These are phyloP conservation scores for Leccinellum luteum DNA, from an alignment of 768 basidiomycete species.

Conservation along the genomic window DNA sequence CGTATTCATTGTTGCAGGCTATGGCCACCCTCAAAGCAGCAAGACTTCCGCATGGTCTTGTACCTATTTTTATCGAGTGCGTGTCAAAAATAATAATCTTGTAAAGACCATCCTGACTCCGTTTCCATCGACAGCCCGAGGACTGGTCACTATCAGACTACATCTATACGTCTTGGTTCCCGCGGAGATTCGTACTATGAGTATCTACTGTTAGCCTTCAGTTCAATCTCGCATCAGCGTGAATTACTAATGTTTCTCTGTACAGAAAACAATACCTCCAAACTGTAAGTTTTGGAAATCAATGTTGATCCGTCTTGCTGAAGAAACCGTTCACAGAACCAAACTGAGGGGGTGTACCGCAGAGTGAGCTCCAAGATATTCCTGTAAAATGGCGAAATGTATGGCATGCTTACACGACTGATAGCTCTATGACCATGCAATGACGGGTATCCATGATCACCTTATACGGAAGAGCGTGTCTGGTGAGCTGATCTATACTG, in stretches of 20 bases:
- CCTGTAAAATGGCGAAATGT: not conserved
- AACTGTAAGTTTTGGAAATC: constrained; percentile 22
- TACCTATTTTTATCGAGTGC: constrained; percentile 83
- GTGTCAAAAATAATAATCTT: constrained; percentile 17
- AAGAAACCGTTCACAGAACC: constrained; percentile 45
- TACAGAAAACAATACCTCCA: constrained; percentile 33
- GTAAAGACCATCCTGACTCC: constrained; percentile 9
- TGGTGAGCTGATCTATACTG: constrained; percentile 69
- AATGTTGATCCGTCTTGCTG: not conserved
- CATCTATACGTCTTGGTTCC: constrained; percentile 85
- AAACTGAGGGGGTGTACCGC: constrained; percentile 72
- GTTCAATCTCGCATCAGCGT: not conserved
- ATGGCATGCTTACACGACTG: constrained; percentile 1
- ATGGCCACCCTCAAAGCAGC: constrained; percentile 70
- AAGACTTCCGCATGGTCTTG: constrained; percentile 67
- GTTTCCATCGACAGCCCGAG: constrained; percentile 37
- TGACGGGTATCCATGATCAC: constrained; percentile 74
- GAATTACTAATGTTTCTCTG: constrained; percentile 1
- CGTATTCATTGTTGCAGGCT: constrained; percentile 35
- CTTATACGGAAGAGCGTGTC: constrained; percentile 64
- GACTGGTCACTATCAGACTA: constrained; percentile 53
- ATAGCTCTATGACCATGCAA: constrained; percentile 91
- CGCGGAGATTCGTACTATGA: constrained; percentile 95
- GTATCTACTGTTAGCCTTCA: constrained; percentile 64
- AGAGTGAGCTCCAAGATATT: constrained; percentile 44